These are phyloP conservation scores for Arthrobotrys musiformis DNA, from an alignment of 2,329 filamentous ascomycete genomes.

Conservation along the genomic window DNA sequence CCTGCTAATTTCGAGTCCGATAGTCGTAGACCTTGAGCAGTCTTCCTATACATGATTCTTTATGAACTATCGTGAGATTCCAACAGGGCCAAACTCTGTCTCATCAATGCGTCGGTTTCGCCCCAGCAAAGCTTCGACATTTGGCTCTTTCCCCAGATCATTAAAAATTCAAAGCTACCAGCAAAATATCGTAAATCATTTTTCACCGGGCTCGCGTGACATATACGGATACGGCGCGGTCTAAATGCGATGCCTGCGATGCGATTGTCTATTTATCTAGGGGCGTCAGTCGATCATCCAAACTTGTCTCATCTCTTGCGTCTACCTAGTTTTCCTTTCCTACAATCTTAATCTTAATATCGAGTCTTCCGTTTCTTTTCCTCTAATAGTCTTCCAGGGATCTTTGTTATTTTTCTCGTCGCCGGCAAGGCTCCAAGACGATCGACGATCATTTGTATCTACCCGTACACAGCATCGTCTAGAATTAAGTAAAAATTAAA, in stretches of 20 bases:
- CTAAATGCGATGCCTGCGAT: background rate
- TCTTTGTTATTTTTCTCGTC: background rate
- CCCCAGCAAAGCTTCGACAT: slow-evolving; percentile 3
- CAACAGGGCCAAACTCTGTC: background rate
- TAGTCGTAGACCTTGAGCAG: background rate
- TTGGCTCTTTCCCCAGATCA: background rate
- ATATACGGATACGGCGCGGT: slow-evolving; percentile 7
- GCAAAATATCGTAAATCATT: slow-evolving; percentile 10
- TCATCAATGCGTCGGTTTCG: background rate
- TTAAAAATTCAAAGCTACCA: background rate
- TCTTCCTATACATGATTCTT: background rate
- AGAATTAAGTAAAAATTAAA: no score
- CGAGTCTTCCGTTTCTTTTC: background rate
- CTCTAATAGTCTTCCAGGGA: background rate
- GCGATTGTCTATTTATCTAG: background rate
- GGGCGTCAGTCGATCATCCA: background rate
- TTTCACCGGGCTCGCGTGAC: slow-evolving; percentile 7
- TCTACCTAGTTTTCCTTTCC: background rate
- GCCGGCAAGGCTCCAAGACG: background rate
- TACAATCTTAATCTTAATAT: background rate
- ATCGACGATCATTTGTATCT: background rate
- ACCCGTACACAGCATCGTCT: no score
- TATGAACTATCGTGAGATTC: background rate
- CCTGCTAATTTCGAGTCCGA: slow-evolving; percentile 11
- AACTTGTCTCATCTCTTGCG: slow-evolving; percentile 5